Percentiles rank a stretch among this genome's conserved stretches.
These are phyloP conservation scores for Silene latifolia DNA, from an alignment of 148 eudicot genomes.

Conservation along the genomic window DNA sequence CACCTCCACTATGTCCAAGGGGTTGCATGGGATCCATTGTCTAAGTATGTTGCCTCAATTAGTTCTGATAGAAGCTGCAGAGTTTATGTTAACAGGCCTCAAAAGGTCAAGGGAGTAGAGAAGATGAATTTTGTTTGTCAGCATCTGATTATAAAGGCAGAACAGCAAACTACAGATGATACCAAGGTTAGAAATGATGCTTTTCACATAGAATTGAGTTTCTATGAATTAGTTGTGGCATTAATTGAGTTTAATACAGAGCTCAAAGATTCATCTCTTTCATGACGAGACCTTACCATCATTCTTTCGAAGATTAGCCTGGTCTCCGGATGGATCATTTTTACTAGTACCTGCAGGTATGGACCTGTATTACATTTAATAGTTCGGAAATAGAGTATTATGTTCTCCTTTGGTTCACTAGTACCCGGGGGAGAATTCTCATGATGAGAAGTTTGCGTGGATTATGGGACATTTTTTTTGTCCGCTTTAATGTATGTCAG, in stretches of 20 bases:
- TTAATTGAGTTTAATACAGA: conserved; percentile 43
- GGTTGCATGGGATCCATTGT: conserved; percentile 95
- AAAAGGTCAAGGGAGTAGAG: conserved; percentile 65
- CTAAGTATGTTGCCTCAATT: conserved; percentile 76
- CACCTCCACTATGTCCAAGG: conserved; percentile 98
- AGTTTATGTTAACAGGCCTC: conserved; percentile 73
- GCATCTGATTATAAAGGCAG: conserved; percentile 70
- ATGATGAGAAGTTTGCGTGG: neutral
- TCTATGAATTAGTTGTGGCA: conserved; percentile 1
- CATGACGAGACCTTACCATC: conserved; percentile 96
- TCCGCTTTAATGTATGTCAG: neutral
- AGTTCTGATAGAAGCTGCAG: conserved; percentile 94
- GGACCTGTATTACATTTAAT: conserved; percentile 18
- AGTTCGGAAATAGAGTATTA: neutral
- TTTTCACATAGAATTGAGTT: neutral
- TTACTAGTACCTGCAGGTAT: conserved; percentile 93
- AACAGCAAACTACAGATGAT: conserved; percentile 57
- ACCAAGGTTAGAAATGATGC: conserved; percentile 53
- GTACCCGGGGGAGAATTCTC: no score
- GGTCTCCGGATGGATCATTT: conserved; percentile 99
- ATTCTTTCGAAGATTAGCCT: conserved; percentile 89
- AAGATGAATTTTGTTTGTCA: conserved; percentile 71
- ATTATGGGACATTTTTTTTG: neutral
- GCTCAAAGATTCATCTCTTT: conserved; percentile 69
- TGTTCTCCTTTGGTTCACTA: neutral